phyloP scores from a whole-genome alignment of 768 basidiomycete species.

The Psilocybe sp. region DNA sequence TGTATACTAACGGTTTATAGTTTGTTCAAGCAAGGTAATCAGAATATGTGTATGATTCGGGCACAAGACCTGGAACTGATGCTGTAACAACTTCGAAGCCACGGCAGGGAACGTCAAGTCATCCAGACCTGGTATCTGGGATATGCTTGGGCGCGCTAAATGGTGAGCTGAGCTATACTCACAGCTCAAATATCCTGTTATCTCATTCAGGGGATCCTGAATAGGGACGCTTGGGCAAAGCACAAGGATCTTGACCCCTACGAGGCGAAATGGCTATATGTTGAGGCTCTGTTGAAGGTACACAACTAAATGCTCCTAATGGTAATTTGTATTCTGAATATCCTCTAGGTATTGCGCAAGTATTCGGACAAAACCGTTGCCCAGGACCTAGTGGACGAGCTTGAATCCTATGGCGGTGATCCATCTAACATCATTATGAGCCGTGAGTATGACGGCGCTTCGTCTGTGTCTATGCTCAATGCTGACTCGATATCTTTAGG shows the following conservation, averaged over 20 bases:
- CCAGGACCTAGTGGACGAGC: constrained; percentile 69
- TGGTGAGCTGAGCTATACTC: constrained; percentile 40
- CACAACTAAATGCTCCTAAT: constrained; percentile 4
- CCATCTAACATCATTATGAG: constrained; percentile 63
- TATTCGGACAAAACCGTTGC: constrained; percentile 84
- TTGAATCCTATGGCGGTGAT: constrained; percentile 74
- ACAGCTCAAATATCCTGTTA: background rate
- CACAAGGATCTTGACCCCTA: constrained; percentile 75
- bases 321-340: background rate
- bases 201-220: constrained; percentile 5
- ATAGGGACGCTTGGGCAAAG: constrained; percentile 94
- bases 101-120: constrained; percentile 86
- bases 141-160: constrained; percentile 91
- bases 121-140: constrained; percentile 81
- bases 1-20: constrained; percentile 35
- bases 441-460: constrained; percentile 37
- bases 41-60: background rate
- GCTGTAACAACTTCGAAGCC: constrained; percentile 41
- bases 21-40: constrained; percentile 87
- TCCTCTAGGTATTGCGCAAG: constrained; percentile 66
- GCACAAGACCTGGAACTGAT: constrained; percentile 1
- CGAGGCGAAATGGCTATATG: constrained; percentile 89
- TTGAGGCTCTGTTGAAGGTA: constrained; percentile 84
- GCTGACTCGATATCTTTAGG: too few relatives aligned
- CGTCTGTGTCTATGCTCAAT: background rate